Conservation (phyloP, 306 rosid genomes). For the Pyrus bretschneideri region DNA sequence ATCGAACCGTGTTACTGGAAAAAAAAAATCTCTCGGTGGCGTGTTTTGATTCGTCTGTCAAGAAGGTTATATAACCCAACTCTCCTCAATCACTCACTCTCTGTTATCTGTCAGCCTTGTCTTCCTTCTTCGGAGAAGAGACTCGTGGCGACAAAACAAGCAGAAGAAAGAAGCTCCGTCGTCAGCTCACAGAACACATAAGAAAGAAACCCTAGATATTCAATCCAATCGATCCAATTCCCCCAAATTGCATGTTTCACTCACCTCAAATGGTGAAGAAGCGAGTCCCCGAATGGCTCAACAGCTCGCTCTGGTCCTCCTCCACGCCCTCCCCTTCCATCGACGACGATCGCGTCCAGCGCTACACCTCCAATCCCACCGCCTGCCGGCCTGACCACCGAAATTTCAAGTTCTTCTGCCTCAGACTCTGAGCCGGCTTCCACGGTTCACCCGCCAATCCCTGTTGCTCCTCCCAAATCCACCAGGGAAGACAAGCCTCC, state of each 20-base stretch:
- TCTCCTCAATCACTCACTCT: neutral
- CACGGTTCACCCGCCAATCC: constrained; percentile 39
- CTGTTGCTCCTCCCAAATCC: constrained; percentile 42
- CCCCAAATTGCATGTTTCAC: neutral
- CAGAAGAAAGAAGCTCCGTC: neutral
- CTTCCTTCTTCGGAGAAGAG: neutral
- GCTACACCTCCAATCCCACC: constrained; percentile 32
- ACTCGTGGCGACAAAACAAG: neutral
- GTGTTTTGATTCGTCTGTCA: neutral
- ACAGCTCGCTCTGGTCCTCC: constrained; percentile 87
- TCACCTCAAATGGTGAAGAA: constrained; percentile 59
- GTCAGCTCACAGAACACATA: neutral
- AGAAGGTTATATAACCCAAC: neutral
- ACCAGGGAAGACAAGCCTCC: constrained; percentile 33
- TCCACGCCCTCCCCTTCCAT: constrained; percentile 35
- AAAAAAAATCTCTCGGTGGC: neutral
- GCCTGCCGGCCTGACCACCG: constrained; percentile 6
- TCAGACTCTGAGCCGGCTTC: constrained; percentile 14
- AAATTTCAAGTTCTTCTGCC: neutral
- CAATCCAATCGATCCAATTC: neutral
- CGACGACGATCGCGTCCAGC: constrained; percentile 39
- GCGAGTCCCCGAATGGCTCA: constrained; percentile 95
- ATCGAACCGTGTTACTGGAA: no score
- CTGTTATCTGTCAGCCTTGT: neutral
- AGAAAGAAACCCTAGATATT: neutral